A percentile compares a stretch with the other conserved stretches of the same genome.
phyloP scores from a whole-genome alignment of 768 basidiomycete species.

The Cubamyces lactineus region DNA sequence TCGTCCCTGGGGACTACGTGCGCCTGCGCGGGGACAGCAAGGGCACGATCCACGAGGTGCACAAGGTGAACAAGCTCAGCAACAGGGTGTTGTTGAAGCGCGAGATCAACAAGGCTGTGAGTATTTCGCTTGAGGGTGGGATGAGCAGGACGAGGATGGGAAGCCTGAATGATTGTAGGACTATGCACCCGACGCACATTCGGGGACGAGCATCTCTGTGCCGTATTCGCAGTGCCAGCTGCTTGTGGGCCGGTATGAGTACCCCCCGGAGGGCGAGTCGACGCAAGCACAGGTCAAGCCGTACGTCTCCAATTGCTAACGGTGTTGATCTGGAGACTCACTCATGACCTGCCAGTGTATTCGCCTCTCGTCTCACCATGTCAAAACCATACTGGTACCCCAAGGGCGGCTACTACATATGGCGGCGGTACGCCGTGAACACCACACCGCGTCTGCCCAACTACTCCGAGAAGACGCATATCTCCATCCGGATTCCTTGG shows the following conservation, averaged over 20 bases:
- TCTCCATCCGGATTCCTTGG: constrained; percentile 65
- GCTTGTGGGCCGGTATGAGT: constrained; percentile 67
- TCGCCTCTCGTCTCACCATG: constrained; percentile 71
- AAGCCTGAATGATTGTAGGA: constrained; percentile 4
- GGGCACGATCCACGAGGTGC: constrained; percentile 66
- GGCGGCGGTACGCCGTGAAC: constrained; percentile 71
- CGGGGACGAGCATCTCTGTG: constrained; percentile 41
- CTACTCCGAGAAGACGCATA: constrained; percentile 36
- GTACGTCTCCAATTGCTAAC: constrained; percentile 24
- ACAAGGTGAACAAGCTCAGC: constrained; percentile 71
- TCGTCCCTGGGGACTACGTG: constrained; percentile 83
- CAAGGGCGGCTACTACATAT: constrained; percentile 58
- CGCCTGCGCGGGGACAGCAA: constrained; percentile 67
- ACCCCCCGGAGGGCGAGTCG: constrained; percentile 45
- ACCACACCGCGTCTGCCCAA: constrained; percentile 62
- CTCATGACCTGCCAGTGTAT: constrained; percentile 54
- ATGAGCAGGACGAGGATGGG: constrained; percentile 7
- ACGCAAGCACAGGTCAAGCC: constrained; percentile 32
- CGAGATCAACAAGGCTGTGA: constrained; percentile 39
- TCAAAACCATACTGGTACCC: constrained; percentile 63
- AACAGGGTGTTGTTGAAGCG: constrained; percentile 64
- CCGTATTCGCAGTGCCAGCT: constrained; percentile 85
- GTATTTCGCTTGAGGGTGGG: constrained; percentile 16
- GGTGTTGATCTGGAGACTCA: neutral
- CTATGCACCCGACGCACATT: constrained; percentile 23